Evolutionary conservation across 1,284 basidiomycete genomes (phyloP), one percentile per base, ranked within the genome.

Genomic region (Boletellus deceptivus): DNA sequence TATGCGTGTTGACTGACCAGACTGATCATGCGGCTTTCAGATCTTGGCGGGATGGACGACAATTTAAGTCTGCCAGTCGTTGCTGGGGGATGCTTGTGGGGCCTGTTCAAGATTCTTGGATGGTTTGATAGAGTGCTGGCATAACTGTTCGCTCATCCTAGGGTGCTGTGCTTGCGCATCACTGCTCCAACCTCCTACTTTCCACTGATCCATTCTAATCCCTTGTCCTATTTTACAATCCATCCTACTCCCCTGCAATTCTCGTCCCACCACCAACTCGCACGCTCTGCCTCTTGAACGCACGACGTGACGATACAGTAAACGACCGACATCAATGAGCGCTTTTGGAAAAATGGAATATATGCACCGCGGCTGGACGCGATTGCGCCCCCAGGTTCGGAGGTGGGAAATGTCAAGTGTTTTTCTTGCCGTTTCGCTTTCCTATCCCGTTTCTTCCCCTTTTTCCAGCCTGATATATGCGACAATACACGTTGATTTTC

Each of bases 1-100:
- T 36, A 8, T 52, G 27, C 33, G 5, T 8, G 7, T 46, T 3
- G 25, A 42, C 40, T 59, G 27, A 60, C 22, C 0, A 2, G 8
- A 60, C 35, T 48, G 41, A 46, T 16, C 55, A 42, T 50, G 29
- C 49, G 40, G 18, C 35, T 72, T 70, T 20, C 63, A 93, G 94
- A 98, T 69, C 75, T 98, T 11, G 93, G 91, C 25, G 83, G 81
- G 0, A 64, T 93, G 33, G 96, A 98, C 65, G 96, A 99, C 68
- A 98, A 99, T 70, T 71, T 98, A 36, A 95, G 92, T 6, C 74
- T 99, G 25, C 96, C 96, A 2, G 87, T 98, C 60, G 81, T 98
- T 41, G 88, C 91, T 17, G 94, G 93, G 1, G 85, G 84, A 1
- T 85, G 90, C 60, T 77, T 96, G 46, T 88, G 88, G 77, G 82